Percentiles rank a stretch among this genome's conserved stretches.
Conservation (phyloP, 805 yeast species). For the Pichia membranifaciens region DNA sequence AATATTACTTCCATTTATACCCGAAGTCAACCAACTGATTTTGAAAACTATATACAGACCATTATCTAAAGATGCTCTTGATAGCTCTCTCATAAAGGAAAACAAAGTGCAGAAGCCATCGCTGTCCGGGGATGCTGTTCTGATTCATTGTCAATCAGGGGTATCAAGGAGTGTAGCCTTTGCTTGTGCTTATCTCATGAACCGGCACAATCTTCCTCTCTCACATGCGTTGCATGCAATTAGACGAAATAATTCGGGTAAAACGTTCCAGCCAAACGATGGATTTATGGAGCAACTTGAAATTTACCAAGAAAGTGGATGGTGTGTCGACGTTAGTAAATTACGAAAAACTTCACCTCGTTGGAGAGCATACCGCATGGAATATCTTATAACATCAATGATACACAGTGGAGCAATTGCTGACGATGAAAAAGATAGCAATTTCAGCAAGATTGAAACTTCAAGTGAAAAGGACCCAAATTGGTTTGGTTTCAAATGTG, state of each 20-base stretch:
- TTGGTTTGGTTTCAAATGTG: slow-evolving; percentile 53
- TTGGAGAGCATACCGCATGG: slow-evolving; percentile 19
- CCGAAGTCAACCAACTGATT: slow-evolving; percentile 60
- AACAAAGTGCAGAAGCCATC: slow-evolving; percentile 28
- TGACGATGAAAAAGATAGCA: slow-evolving; percentile 24
- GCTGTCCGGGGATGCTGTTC: slow-evolving; percentile 23
- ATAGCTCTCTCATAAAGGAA: slow-evolving; percentile 9
- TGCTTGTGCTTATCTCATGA: slow-evolving; percentile 44
- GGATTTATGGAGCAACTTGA: slow-evolving; percentile 69
- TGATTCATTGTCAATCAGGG: slow-evolving; percentile 51
- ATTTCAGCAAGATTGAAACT: not conserved
- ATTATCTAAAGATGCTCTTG: slow-evolving; percentile 5
- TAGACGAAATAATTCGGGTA: slow-evolving; percentile 46
- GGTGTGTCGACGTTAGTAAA: slow-evolving; percentile 33
- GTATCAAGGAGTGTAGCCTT: slow-evolving; percentile 44
- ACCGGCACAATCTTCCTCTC: slow-evolving; percentile 46
- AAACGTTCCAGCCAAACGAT: slow-evolving; percentile 60
- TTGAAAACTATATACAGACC: slow-evolving; percentile 51
- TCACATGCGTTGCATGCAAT: slow-evolving; percentile 71
- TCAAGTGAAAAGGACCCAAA: slow-evolving; percentile 20
- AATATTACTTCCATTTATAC: slow-evolving; percentile 58
- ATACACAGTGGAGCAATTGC: slow-evolving; percentile 13
- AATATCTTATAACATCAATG: slow-evolving; percentile 7
- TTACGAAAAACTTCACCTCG: slow-evolving; percentile 15
- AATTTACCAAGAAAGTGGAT: slow-evolving; percentile 44